Evolutionary conservation across 2,329 filamentous ascomycete species (phyloP).

Genomic region (Botrytis deweyae): DNA sequence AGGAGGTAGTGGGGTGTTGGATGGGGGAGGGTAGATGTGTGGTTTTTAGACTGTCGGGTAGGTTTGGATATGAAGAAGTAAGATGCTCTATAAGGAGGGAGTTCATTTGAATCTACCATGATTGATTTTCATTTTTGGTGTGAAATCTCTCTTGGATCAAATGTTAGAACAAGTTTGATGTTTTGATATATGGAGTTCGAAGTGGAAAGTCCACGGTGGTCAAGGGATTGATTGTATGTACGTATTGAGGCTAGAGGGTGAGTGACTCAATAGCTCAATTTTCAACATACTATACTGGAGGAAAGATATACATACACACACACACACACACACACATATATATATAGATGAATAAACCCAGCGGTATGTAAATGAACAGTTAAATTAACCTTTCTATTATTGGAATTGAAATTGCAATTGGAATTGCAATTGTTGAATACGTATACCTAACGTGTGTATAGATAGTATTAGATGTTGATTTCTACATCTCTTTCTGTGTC

Average conservation of each 20-base stretch:
- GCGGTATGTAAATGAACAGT: background rate
- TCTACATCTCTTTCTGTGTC: too few relatives aligned
- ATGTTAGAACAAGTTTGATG: background rate
- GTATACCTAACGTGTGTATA: too few relatives aligned
- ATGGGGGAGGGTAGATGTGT: background rate
- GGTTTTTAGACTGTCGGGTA: too few relatives aligned
- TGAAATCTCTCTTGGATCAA: background rate
- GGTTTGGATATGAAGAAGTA: background rate
- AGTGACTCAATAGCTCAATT: background rate
- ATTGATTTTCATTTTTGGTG: background rate
- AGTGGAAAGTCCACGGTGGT: background rate
- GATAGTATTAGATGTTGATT: too few relatives aligned
- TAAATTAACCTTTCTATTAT: too few relatives aligned
- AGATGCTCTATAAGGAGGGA: background rate
- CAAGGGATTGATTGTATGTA: background rate
- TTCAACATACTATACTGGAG: background rate
- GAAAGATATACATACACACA: background rate
- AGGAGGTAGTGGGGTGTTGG: conserved; percentile 19
- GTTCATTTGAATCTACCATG: background rate
- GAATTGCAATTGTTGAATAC: too few relatives aligned
- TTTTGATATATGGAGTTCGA: background rate
- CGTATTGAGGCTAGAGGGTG: background rate
- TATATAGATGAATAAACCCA: background rate
- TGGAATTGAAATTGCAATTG: too few relatives aligned
- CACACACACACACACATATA: too few relatives aligned